phyloP scores from a whole-genome alignment of 1,284 basidiomycete genomes.

The Ganoderma lingzhi region DNA sequence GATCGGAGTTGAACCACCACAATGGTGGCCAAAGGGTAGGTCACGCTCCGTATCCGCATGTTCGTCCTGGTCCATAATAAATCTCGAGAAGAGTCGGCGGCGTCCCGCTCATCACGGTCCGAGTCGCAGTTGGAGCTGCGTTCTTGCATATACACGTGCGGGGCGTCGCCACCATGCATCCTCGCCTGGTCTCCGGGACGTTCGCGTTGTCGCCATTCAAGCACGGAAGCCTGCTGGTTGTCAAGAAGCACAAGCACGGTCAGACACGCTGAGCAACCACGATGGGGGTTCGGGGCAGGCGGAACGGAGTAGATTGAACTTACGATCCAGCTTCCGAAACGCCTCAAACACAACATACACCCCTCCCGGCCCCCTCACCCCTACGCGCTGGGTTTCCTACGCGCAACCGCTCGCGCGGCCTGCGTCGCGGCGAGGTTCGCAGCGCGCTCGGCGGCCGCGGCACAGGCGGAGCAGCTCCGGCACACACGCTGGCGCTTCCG shows the following conservation, averaged over 20 bases:
- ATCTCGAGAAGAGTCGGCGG: constrained; percentile 16
- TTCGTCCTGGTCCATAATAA: constrained; percentile 1
- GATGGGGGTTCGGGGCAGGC: background rate
- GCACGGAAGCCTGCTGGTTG: constrained; percentile 23
- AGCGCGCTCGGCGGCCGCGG: constrained; percentile 32
- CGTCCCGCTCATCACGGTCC: constrained; percentile 21
- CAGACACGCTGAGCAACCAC: background rate
- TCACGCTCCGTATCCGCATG: constrained; percentile 15
- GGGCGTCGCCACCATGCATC: constrained; percentile 22
- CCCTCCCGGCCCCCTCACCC: constrained; percentile 7
- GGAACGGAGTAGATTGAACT: constrained; percentile 10
- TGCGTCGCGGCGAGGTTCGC: constrained; percentile 27
- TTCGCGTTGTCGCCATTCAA: constrained; percentile 4
- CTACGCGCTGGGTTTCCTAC: constrained; percentile 19
- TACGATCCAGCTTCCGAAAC: constrained; percentile 25
- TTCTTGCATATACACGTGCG: constrained; percentile 27
- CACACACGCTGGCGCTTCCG: constrained; percentile 34
- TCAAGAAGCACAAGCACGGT: background rate
- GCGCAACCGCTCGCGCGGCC: constrained; percentile 19
- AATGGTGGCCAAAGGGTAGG: constrained; percentile 9
- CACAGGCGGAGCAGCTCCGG: constrained; percentile 35
- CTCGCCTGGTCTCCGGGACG: constrained; percentile 21
- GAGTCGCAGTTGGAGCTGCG: constrained; percentile 10
- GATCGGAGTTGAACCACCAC: constrained; percentile 14
- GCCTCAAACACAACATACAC: constrained; percentile 19